Percentiles rank a stretch among this genome's conserved stretches.
These are phyloP conservation scores for Coemansia sp. DNA, from an alignment of 192 early-diverging fungal genomes.

Conservation along the genomic window DNA sequence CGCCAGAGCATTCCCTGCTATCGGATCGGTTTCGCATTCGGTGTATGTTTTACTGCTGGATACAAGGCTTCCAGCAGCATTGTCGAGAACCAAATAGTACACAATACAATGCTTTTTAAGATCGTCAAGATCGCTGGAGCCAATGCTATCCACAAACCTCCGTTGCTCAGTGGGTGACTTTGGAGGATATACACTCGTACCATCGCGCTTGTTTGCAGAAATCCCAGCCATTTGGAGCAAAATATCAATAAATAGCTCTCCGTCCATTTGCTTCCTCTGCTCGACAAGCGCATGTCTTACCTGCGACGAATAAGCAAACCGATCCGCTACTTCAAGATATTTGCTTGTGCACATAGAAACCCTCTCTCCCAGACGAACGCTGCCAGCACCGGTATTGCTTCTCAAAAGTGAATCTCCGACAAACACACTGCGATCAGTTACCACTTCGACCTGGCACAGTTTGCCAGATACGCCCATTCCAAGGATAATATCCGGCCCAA, in stretches of 20 bases:
- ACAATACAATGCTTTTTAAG: constrained; percentile 48
- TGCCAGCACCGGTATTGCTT: not conserved
- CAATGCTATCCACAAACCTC: constrained; percentile 19
- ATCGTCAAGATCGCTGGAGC: constrained; percentile 36
- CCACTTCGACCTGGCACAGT: constrained; percentile 26
- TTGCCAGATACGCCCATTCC: constrained; percentile 39
- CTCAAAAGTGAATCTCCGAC: constrained; percentile 21
- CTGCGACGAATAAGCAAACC: constrained; percentile 27
- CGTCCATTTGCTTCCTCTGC: constrained; percentile 42
- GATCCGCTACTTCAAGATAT: constrained; percentile 6
- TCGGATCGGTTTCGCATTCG: constrained; percentile 13
- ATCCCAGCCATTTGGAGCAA: constrained; percentile 39
- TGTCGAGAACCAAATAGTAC: constrained; percentile 47
- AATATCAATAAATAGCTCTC: constrained; percentile 51
- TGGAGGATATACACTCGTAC: constrained; percentile 33
- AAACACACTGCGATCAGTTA: constrained; percentile 17
- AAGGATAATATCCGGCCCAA: constrained; percentile 7
- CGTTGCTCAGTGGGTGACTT: constrained; percentile 18
- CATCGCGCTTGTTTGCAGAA: not conserved
- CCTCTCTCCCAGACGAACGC: not conserved
- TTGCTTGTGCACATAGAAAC: constrained; percentile 5
- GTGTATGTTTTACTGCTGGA: constrained; percentile 12
- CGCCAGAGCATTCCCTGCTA: constrained; percentile 10
- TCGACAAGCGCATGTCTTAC: constrained; percentile 28
- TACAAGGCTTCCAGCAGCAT: constrained; percentile 6